Percentiles rank a stretch among this genome's conserved stretches.
phyloP scores from a whole-genome alignment of 1,139 yeast genomes.

The Kodamaea arcana region DNA sequence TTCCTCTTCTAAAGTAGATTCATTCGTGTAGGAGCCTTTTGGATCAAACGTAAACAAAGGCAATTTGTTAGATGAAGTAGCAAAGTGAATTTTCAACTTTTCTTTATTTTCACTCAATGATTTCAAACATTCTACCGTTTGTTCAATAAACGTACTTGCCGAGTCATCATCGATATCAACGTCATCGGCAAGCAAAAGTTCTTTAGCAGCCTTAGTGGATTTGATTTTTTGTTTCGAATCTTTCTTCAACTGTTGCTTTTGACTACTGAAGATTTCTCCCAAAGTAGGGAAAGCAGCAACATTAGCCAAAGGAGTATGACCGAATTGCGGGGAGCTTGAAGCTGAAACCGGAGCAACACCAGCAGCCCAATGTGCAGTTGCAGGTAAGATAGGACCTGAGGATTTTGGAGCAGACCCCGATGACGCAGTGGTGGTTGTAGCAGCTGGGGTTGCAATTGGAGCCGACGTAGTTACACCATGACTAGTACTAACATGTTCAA shows the following conservation, averaged over 20 bases:
- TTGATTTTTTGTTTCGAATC: conserved; percentile 28
- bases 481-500: conserved; percentile 9
- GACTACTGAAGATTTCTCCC: conserved; percentile 56
- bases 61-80: conserved; percentile 21
- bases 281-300: conserved; percentile 69
- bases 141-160: conserved; percentile 35
- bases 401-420: conserved; percentile 4
- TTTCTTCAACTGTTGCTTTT: conserved; percentile 31
- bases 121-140: conserved; percentile 31
- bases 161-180: conserved; percentile 39
- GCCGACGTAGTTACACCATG: conserved; percentile 16
- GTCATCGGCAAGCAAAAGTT: conserved; percentile 33
- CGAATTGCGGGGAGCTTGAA: conserved; percentile 34
- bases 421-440: conserved; percentile 2
- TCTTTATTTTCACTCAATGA: conserved; percentile 29
- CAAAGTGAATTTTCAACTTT: conserved; percentile 33
- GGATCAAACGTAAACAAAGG: conserved; percentile 40
- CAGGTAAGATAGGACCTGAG: conserved; percentile 43
- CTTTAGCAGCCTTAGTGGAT: conserved; percentile 22
- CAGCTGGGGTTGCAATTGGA: conserved; percentile 12
- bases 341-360: conserved; percentile 19
- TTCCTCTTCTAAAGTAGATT: conserved; percentile 34
- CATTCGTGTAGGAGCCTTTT: conserved; percentile 16
- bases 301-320: conserved; percentile 41
- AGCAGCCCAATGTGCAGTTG: conserved; percentile 58